These are phyloP conservation scores for Dryas drummondii DNA, from an alignment of 306 rosid genomes.

Conservation along the genomic window DNA sequence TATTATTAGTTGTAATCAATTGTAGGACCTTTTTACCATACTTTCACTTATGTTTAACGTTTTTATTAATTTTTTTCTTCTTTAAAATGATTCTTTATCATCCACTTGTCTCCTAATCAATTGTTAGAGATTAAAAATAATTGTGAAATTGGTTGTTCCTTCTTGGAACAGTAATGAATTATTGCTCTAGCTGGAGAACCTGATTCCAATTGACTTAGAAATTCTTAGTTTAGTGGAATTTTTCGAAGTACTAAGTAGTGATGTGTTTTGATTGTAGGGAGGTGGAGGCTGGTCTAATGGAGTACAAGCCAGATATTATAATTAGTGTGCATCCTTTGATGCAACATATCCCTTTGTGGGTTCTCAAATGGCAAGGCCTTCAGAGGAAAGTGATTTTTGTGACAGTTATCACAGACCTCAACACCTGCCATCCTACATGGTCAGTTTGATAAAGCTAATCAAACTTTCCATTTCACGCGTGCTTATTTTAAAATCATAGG, in stretches of 20 bases:
- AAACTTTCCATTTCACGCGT: not conserved
- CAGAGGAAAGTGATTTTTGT: conserved; percentile 87
- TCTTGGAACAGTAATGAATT: conserved; percentile 10
- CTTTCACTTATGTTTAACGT: conserved; percentile 7
- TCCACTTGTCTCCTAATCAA: conserved; percentile 26
- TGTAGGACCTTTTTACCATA: not conserved
- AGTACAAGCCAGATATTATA: conserved; percentile 87
- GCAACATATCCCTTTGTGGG: conserved; percentile 99
- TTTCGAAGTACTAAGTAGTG: conserved; percentile 19
- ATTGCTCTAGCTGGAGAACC: conserved; percentile 13
- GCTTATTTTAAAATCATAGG: not conserved
- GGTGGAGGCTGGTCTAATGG: conserved; percentile 97
- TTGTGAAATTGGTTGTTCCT: conserved; percentile 12
- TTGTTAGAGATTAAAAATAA: conserved; percentile 4
- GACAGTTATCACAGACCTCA: conserved; percentile 89
- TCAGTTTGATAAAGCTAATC: conserved; percentile 28
- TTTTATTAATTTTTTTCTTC: conserved; percentile 8
- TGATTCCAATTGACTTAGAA: conserved; percentile 4
- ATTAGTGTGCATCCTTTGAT: conserved; percentile 96
- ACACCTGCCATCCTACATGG: conserved; percentile 95
- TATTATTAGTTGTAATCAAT: conserved; percentile 1
- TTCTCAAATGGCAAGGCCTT: conserved; percentile 97
- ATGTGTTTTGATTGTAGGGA: conserved; percentile 53
- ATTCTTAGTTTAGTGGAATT: not conserved
- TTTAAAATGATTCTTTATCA: conserved; percentile 27